Base-by-base conservation (phyloP, 352 stramenopile genomes). In the Globisporangium canariense region DNA sequence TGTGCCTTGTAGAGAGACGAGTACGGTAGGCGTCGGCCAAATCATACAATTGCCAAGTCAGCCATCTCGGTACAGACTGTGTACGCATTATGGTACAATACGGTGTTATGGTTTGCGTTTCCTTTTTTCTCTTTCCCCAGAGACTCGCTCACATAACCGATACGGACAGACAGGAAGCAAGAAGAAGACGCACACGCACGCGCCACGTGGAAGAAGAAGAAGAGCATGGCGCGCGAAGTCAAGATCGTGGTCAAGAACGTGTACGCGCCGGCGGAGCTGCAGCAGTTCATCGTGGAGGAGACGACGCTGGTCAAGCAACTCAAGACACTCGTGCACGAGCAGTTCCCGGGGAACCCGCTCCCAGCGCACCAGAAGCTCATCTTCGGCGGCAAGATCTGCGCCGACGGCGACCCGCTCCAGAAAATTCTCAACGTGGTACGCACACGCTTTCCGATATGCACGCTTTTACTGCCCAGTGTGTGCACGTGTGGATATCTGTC, bases 331-430 rank as follows among this genome's bases (percentile, higher is more conserved):
- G 66, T 95, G 28, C 69, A 76, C 58, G 52, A 70, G 43, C 65
- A 70, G 30, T 81, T 95, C 64, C 78, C 82, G 2, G 72, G 68
- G 0, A 32, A 70, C 8, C 84, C 87, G 13, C 28, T 68, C 30
- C 71, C 83, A 0, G 68, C 74, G 50, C 66, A 82, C 53, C 87
- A 95, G 70, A 91, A 92, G 51, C 77, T 95, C 64, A 95, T 95
- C 51, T 95, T 95, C 40, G 87, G 84, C 40, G 87, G 87, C 70
- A 93, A 95, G 74, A 89, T 95, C 65, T 95, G 86, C 73, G 65
- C 71, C 32, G 83, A 95, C 64, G 62, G 69, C 20, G 70, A 89
- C 57, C 64, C 65, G 54, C 73, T 95, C 32, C 64, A 62, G 13
- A 71, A 70, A 28, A 62, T 49, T 62, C 72, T 67, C 66, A 64